Evolutionary conservation across 2,329 filamentous ascomycete species (phyloP).

Genomic region (Aspergillus vadensis): DNA sequence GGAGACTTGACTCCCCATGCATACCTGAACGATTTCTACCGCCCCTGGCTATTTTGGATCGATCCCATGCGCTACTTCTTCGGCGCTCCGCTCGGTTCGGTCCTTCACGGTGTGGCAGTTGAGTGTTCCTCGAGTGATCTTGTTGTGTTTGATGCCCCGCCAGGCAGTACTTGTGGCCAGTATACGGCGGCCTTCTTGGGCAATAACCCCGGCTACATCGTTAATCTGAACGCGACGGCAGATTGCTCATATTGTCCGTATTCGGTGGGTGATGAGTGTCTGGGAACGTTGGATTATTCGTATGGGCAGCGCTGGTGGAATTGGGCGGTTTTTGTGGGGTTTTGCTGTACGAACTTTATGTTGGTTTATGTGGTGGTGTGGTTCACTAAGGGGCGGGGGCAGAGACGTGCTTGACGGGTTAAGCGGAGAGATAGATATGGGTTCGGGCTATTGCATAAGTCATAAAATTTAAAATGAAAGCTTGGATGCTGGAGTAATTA

Average conservation of each 20-base stretch:
- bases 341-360: conserved; percentile 6
- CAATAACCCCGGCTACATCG: neutral
- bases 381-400: neutral
- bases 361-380: neutral
- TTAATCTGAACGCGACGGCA: conserved; percentile 2
- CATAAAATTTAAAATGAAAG: too few relatives aligned
- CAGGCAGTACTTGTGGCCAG: conserved; percentile 6
- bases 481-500: too few relatives aligned
- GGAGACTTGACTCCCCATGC: neutral
- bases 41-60: conserved; percentile 13
- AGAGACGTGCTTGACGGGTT: neutral
- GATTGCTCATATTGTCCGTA: conserved; percentile 6
- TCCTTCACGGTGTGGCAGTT: conserved; percentile 4
- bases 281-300: neutral
- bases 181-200: conserved; percentile 1
- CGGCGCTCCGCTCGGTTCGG: neutral
- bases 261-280: conserved; percentile 5
- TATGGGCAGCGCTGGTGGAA: conserved; percentile 10
- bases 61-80: conserved; percentile 15
- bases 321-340: conserved; percentile 13
- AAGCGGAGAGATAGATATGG: neutral
- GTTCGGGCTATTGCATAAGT: neutral
- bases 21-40: neutral
- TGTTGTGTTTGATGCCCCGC: conserved; percentile 5
- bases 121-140: conserved; percentile 1